A percentile compares a stretch with the other conserved stretches of the same genome.
Conservation (phyloP, 129 eudicot genomes). For the Cynara cardunculus region DNA sequence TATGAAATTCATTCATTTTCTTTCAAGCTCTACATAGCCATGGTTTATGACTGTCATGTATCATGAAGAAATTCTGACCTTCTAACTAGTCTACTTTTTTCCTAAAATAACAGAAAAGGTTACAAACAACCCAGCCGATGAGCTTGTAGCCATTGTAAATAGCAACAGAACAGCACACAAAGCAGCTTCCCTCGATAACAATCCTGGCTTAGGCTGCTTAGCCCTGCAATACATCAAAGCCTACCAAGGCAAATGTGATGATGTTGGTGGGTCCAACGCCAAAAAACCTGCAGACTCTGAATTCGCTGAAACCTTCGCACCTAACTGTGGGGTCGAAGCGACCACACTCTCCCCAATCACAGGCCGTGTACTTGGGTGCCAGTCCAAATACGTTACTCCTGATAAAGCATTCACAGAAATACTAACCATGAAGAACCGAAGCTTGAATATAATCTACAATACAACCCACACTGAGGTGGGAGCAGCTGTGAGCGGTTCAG, state of each 20-base stretch:
- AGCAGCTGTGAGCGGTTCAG: slow-evolving; percentile 87
- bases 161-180: slow-evolving; percentile 68
- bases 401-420: slow-evolving; percentile 57
- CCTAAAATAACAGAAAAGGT: slow-evolving; percentile 47
- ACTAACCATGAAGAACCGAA: slow-evolving; percentile 42
- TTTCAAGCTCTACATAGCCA: not conserved
- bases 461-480: slow-evolving; percentile 80
- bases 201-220: slow-evolving; percentile 79
- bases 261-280: slow-evolving; percentile 62
- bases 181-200: slow-evolving; percentile 46
- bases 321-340: slow-evolving; percentile 59
- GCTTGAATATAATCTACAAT: slow-evolving; percentile 53
- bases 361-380: slow-evolving; percentile 82
- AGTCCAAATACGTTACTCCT: slow-evolving; percentile 57
- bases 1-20: not conserved
- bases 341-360: slow-evolving; percentile 66
- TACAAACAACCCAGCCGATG: slow-evolving; percentile 79
- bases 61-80: not conserved
- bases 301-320: slow-evolving; percentile 67
- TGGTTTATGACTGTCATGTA: not conserved
- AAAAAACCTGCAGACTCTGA: slow-evolving; percentile 73
- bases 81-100: not conserved
- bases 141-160: slow-evolving; percentile 69
- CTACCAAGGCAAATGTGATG: slow-evolving; percentile 69
- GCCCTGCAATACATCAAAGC: slow-evolving; percentile 96